Conservation (phyloP, 495 filamentous ascomycete species). For the Penicillium steckii region DNA sequence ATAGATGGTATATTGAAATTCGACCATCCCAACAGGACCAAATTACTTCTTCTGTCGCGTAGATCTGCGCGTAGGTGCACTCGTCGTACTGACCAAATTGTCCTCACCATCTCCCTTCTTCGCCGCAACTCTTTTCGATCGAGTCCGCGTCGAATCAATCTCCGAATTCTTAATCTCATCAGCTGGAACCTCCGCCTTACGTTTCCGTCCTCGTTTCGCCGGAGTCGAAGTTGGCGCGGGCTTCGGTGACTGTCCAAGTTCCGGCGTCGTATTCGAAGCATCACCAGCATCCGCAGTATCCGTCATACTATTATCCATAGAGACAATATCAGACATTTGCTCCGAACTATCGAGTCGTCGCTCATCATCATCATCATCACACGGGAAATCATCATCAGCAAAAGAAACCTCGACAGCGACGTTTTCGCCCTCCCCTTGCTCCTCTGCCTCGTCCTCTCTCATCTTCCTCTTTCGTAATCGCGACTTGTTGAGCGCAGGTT, state of each 20-base stretch:
- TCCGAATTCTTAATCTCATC: constrained; percentile 15
- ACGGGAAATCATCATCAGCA: neutral
- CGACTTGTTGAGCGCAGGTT: constrained; percentile 33
- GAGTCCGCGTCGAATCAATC: constrained; percentile 7
- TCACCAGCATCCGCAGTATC: constrained; percentile 19
- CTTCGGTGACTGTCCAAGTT: constrained; percentile 15
- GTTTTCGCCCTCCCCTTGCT: constrained; percentile 1
- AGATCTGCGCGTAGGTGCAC: constrained; percentile 34
- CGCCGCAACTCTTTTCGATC: constrained; percentile 30
- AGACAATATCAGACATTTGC: constrained; percentile 19
- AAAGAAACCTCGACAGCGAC: neutral
- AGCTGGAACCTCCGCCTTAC: constrained; percentile 33
- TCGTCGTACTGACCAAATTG: constrained; percentile 7
- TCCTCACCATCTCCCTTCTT: constrained; percentile 18
- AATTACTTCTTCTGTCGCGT: constrained; percentile 23
- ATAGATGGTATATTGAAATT: neutral
- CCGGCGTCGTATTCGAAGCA: constrained; percentile 24
- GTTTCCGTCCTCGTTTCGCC: constrained; percentile 30
- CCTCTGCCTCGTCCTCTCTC: neutral
- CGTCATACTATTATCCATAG: constrained; percentile 5
- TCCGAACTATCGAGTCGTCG: constrained; percentile 12
- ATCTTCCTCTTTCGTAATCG: constrained; percentile 15
- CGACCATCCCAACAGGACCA: neutral
- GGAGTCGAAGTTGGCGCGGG: constrained; percentile 9
- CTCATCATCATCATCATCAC: constrained; percentile 12